Base-by-base conservation (phyloP, 192 early-diverging fungal genomes). In the Powellomyces hirtus region DNA sequence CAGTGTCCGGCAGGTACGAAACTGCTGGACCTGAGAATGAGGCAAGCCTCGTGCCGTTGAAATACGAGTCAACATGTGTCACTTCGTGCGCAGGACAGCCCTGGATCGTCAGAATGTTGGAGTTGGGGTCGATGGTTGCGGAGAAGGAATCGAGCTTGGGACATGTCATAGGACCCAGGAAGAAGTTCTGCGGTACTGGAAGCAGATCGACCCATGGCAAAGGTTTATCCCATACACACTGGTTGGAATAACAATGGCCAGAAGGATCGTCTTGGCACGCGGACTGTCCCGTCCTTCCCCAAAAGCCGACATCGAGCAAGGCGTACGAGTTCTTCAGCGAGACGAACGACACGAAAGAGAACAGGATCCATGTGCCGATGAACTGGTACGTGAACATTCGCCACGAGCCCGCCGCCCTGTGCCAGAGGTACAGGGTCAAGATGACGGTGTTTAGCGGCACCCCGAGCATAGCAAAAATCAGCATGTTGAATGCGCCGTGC, bases 401-500 rank as follows among this genome's bases (percentile, higher is more conserved):
- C 53, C 53, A 56, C 16, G 29, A 31, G 5, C 53, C 53, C 6
- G 53, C 53, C 4, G 53, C 24, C 20, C 53, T 16, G 5, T 56
- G 53, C 53, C 53, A 56, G 16, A 56, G 3, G 31, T 56, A 56
- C 26, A 56, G 53, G 3, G 29, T 56, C 29, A 34, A 16, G 53
- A 56, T 56, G 53, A 56, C 53, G 53, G 33, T 22, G 26, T 56
- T 56, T 16, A 56, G 7, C 53, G 53, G 53, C 6, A 56, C 53
- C 5, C 53, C 53, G 29, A 56, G 26, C 53, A 56, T 56, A 31
- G 33, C 26, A 16, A 56, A 56, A 18, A 56, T 56, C 27, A 56
- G 53, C 53, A 56, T 56, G 53, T 56, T 56, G 53, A 56, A 56
- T 14, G 53, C 53, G 24, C 53, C 53, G 53, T 56, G 53, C 29